Evolutionary conservation across 345 rosid genomes (phyloP).

Genomic region (Camelina laxa): DNA sequence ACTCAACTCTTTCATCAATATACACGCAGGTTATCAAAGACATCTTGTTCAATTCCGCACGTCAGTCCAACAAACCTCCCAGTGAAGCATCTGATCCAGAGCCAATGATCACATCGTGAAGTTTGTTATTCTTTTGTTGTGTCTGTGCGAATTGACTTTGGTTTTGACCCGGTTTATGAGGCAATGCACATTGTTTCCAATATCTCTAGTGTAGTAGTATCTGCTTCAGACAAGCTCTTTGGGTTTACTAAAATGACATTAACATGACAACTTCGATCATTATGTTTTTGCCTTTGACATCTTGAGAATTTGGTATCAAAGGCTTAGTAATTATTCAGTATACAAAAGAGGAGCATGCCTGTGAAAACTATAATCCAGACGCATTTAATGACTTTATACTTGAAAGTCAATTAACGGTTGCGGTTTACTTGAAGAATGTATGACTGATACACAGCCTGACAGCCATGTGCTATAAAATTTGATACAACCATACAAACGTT

Average conservation of each 20-base stretch:
- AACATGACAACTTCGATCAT: constrained; percentile 25
- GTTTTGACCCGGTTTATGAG: constrained; percentile 38
- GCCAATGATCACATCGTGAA: constrained; percentile 93
- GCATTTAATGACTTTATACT: not conserved
- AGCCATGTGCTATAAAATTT: not conserved
- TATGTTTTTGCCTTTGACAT: not conserved
- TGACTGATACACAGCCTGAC: not conserved
- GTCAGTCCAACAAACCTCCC: constrained; percentile 58
- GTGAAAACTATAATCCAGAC: not conserved
- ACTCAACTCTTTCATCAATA: not conserved
- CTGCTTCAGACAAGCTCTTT: constrained; percentile 15
- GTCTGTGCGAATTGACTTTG: constrained; percentile 22
- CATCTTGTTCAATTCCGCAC: constrained; percentile 86
- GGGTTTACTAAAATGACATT: constrained; percentile 29
- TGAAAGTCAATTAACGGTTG: not conserved
- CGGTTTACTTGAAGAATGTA: not conserved
- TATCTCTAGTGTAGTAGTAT: constrained; percentile 34
- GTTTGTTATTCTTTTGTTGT: constrained; percentile 17
- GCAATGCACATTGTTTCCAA: constrained; percentile 29
- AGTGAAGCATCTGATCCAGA: constrained; percentile 74
- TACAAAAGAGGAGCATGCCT: not conserved
- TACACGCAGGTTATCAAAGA: constrained; percentile 83
- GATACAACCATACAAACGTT: not conserved
- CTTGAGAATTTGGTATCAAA: not conserved
- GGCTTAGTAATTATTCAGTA: not conserved